Base-by-base conservation (phyloP, 192 early-diverging fungal genomes). In the Gryganskiella cystojenkinii region DNA sequence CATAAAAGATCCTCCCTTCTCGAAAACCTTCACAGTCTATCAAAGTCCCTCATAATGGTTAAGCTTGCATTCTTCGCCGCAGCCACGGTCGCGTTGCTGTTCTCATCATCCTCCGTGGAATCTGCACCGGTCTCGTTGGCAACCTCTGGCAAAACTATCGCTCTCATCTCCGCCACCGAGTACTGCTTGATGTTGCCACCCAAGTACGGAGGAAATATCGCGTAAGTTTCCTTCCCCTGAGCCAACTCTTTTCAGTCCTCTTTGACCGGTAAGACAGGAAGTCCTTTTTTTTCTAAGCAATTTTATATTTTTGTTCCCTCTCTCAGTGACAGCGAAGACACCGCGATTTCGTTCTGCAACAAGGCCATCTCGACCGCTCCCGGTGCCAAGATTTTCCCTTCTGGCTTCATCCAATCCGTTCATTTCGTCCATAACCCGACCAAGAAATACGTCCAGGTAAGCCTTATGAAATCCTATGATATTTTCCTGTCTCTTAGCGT, bases 381-480 rank as follows among this genome's bases (percentile, higher is more conserved):
- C 20, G 64, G 64, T 45, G 83, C 83, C 3, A 51, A 61, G 17
- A 64, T 6, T 0, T 42, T 84, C n/a, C 63, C 80, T 19, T 5
- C 20, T 0, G 82, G 78, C 19, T 84, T 86, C 33, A 80, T 80
- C 33, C 17, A 54, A 55, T 27, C 66, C 58, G 8, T 44, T 84
- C 20, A 50, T 47, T 10, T 17, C 45, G 9, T 62, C 20, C 7
- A 79, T 83, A 37, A 73, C 61, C 9, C 83, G 83, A 17, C 83
- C 83, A 44, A 81, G 82, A 53, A 67, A 71, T 30, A 81, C 79
- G 70, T 49, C 63, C 17, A 56, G 61, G 34, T 71, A 80, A 24
- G n/a, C n/a, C n/a, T n/a, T n/a, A n/a, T n/a, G n/a, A n/a, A n/a
- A n/a, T n/a, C n/a, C n/a, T n/a, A n/a, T n/a, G n/a, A n/a, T n/a